Evolutionary conservation across 2,329 filamentous ascomycete species (phyloP), one percentile per base, ranked within the genome.

Genomic region (Exutisphaerella laricina): DNA sequence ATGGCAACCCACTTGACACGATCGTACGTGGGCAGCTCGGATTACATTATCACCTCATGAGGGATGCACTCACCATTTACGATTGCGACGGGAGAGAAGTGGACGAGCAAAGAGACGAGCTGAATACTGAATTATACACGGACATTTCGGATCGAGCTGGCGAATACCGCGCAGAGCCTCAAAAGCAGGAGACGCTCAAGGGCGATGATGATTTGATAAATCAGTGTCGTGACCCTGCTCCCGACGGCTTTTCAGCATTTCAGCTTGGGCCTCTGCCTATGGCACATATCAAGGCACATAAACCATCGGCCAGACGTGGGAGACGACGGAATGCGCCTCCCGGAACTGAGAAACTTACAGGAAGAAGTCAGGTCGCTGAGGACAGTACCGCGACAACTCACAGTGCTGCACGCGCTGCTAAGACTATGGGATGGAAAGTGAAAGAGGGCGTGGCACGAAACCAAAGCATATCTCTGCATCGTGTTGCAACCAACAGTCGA

Each of bases 101-200:
- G 18, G 82, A 96, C 55, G 77, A 82, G 40, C 70, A 78, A 18
- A 80, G 85, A 52, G 92, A 98, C 64, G 77, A 81, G 41, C 77
- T 89, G 58, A 87, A 92, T 22, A 90, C 97, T 62, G 88, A 85
- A 53, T 75, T 98, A 2, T 97, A 94, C 71, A 96, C 97, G 55
- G 88, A 97, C 62, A 86, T 94, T 33, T 74, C 97, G 16, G 90
- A 97, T 60, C 81, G 92, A 40, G 88, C 92, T 31, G 92, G 89
- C 61, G 80, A 85, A 53, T 97, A 88, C 69, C 89, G 94, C 57
- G 85, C 87, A 61, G 90, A 89, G 62, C 70, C 79, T 17, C 74
- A 79, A 23, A 74, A 80, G 5, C 74, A 78, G 5, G 80, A 84
- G 51, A 81, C 84, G 16, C 80, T 94, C 12, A 81, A 89, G 60